Base-by-base conservation (phyloP, 306 rosid genomes). In the Crataegus laevigata region DNA sequence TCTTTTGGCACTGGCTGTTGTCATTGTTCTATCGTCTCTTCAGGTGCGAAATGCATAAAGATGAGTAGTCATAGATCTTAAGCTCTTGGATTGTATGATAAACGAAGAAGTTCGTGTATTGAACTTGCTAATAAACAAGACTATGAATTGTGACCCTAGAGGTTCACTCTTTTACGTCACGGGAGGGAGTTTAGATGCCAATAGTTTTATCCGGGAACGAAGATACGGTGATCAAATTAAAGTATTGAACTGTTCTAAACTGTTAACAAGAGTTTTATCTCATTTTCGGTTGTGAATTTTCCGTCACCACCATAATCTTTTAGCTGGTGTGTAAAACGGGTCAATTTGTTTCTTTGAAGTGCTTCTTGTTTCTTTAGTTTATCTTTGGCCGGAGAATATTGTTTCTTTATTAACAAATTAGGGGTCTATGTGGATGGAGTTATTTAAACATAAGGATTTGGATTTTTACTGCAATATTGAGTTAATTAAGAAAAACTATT, bases 1-100 rank as follows among this genome's bases (percentile, higher is more conserved):
- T 85, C 64, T 50, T 85, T 32, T 90, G 96, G 96, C 91, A 86
- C 66, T 88, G 87, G 96, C 61, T 94, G 26, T 74, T 91, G 75
- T 85, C 93, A 36, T 43, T 90, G 17, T 79, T 91, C 79, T 76
- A 80, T 82, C 34, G 85, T 61, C 82, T 91, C 51, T 68, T 80
- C 61, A 85, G 83, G 81, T 84, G 81, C 57, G 83, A 74, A 75
- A 83, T 81, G 75, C 82, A 10, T 55, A 91, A 90, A 71, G 82
- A 78, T 55, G 96, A 90, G 38, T 91, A 81, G 85, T 71, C 61
- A 38, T 69, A 54, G 36, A 42, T 66, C 17, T 66, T 61, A 43
- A 83, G 66, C 43, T 54, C 28, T 67, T 58, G 58, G 83, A 66
- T 19, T 40, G 77, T 32, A 73, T 52, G 32, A 74, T 3, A 50